Percentiles rank a stretch among this genome's conserved stretches.
phyloP scores from a whole-genome alignment of 768 basidiomycete genomes.

The Suillus discolor region DNA sequence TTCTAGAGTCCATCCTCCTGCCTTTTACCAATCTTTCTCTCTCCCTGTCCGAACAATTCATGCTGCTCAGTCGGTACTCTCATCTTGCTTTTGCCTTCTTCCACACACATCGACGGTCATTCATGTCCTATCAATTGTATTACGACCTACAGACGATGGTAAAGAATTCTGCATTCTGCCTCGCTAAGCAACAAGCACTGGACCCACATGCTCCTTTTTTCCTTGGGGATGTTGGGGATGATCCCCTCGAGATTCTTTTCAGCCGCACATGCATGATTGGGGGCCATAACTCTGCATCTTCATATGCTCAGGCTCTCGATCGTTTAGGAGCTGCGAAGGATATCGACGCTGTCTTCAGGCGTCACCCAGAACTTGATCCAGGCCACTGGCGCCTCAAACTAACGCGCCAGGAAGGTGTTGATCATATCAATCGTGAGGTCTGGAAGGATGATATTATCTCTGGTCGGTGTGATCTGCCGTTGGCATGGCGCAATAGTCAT shows the following conservation, averaged over 20 bases:
- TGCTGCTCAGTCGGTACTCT: background rate
- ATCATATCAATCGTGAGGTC: slow-evolving; percentile 11
- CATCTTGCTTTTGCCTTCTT: background rate
- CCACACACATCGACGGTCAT: background rate
- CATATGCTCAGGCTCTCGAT: background rate
- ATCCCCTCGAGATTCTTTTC: background rate
- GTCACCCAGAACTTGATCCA: slow-evolving; percentile 24
- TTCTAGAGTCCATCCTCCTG: background rate
- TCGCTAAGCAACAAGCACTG: slow-evolving; percentile 23
- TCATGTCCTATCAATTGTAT: background rate
- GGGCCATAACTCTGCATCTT: background rate
- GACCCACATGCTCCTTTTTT: slow-evolving; percentile 15
- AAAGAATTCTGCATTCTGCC: slow-evolving; percentile 22
- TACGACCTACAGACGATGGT: slow-evolving; percentile 32
- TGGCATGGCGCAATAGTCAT: background rate
- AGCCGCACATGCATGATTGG: background rate
- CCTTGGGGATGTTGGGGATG: slow-evolving; percentile 27
- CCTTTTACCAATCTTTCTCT: background rate
- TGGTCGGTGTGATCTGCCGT: background rate
- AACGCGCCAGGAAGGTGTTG: slow-evolving; percentile 18
- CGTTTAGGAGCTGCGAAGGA: slow-evolving; percentile 18
- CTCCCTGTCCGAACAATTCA: background rate
- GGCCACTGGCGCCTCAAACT: slow-evolving; percentile 25
- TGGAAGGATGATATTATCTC: slow-evolving; percentile 5
- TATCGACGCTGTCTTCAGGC: slow-evolving; percentile 21